Base-by-base conservation (phyloP, 1,284 basidiomycete genomes). In the Marasmius oreades region DNA sequence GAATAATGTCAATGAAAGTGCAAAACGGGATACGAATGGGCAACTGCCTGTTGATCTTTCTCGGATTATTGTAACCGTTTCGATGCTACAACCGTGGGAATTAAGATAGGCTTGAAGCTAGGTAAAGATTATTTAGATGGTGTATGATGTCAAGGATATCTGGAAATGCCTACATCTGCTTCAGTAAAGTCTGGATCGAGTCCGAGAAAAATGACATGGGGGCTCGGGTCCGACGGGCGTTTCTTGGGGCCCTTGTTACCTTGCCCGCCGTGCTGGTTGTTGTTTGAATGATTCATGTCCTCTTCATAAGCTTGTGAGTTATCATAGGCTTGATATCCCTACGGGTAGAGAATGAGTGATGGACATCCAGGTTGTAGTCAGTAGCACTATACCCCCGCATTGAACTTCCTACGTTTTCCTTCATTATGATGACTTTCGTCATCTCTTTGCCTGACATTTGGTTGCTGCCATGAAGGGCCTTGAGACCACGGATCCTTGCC, bases 1-100 rank as follows among this genome's bases (percentile, higher is more conserved):
- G 74, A 76, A 73, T 69, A 77, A 82, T 72, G 85, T 90, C 76
- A 89, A 89, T 86, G 84, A 75, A 77, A 77, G 79, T 74, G 78
- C 75, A 77, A 71, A 71, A 76, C 74, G 75, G 80, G 71, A 85
- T 84, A 84, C 80, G 82, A 89, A 88, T 80, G 76, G 86, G 85
- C 82, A 88, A 90, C 85, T 92, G 89, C 90, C 93, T 84, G 92
- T 87, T 80, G 83, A 81, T 82, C 90, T 89, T 73, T 97, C 95
- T 78, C 90, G 86, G 70, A 95, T 94, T 63, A 98, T 93, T 65
- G 92, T 95, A 66, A 92, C 90, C 62, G 88, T 88, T 73, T 92
- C 89, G 64, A 90, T 77, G 68, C 76, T 81, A 74, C 83, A 90
- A 61, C 85, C 86, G 68, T 89, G 80, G 59, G 79, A 81, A 57